Conservation (phyloP, 2,329 filamentous ascomycete species). For the Botryotinia calthae region DNA sequence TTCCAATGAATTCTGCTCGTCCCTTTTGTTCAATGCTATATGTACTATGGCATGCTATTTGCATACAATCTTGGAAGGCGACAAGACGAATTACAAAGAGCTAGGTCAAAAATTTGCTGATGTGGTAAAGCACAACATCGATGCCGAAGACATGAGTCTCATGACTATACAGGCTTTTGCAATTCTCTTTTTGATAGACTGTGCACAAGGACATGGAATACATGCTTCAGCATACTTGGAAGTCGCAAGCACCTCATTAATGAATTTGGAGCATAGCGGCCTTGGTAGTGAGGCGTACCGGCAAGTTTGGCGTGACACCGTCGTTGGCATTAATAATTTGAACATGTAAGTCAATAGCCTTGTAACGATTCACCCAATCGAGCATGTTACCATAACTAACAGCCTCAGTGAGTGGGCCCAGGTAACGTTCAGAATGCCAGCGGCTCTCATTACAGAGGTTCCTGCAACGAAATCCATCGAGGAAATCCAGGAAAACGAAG, state of each 20-base stretch:
- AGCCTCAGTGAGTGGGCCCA: neutral
- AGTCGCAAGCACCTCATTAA: neutral
- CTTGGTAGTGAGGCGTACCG: neutral
- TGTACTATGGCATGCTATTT: neutral
- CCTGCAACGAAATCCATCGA: neutral
- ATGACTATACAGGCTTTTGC: neutral
- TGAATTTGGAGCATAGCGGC: neutral
- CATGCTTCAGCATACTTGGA: neutral
- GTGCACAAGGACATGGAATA: neutral
- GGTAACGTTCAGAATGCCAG: neutral
- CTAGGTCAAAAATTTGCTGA: neutral
- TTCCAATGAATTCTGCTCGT: neutral
- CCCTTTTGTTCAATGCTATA: neutral
- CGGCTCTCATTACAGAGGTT: neutral
- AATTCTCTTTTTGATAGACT: neutral
- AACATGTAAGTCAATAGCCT: neutral
- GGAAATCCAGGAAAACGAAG: neutral
- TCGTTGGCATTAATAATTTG: neutral
- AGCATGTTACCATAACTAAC: neutral
- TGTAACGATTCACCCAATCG: neutral
- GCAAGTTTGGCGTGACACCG: neutral
- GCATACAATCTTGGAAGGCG: neutral
- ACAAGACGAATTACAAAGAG: neutral
- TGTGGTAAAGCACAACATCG: neutral
- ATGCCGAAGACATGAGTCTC: neutral